Conservation (phyloP, 2,329 filamentous ascomycete genomes). For the Daldinia eschscholtzii region DNA sequence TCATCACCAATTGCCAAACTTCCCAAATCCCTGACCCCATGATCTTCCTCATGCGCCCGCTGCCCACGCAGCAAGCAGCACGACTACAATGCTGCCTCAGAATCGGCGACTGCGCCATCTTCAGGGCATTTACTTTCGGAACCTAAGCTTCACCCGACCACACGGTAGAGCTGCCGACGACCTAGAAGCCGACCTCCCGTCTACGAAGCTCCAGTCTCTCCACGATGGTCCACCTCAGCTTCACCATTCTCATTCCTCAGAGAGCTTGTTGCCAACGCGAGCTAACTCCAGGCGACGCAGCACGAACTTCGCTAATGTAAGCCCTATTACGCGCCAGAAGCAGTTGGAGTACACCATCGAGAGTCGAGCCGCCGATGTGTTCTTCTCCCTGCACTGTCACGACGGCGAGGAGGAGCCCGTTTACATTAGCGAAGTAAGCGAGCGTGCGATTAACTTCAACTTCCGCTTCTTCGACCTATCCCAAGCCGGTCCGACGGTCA, state of each 20-base stretch:
- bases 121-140: conserved; percentile 87
- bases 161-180: conserved; percentile 79
- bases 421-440: conserved; percentile 88
- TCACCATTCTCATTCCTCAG: conserved; percentile 69
- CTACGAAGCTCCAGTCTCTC: conserved; percentile 72
- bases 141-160: conserved; percentile 76
- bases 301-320: conserved; percentile 62
- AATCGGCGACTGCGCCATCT: conserved; percentile 92
- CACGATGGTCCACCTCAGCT: conserved; percentile 60
- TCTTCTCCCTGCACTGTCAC: conserved; percentile 84
- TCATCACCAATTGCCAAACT: conserved; percentile 8
- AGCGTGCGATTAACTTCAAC: conserved; percentile 89
- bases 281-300: conserved; percentile 61
- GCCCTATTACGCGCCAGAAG: conserved; percentile 72
- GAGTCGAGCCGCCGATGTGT: conserved; percentile 83
- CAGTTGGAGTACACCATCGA: conserved; percentile 80
- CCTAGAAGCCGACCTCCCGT: conserved; percentile 78
- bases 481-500: conserved; percentile 70
- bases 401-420: conserved; percentile 75
- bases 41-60: conserved; percentile 45
- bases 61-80: conserved; percentile 49
- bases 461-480: conserved; percentile 87
- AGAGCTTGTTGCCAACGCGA: conserved; percentile 58
- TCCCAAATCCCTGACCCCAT: conserved; percentile 29
- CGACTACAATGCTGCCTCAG: conserved; percentile 66